Evolutionary conservation across 495 filamentous ascomycete species (phyloP).

Genomic region (Xylaria scruposa): DNA sequence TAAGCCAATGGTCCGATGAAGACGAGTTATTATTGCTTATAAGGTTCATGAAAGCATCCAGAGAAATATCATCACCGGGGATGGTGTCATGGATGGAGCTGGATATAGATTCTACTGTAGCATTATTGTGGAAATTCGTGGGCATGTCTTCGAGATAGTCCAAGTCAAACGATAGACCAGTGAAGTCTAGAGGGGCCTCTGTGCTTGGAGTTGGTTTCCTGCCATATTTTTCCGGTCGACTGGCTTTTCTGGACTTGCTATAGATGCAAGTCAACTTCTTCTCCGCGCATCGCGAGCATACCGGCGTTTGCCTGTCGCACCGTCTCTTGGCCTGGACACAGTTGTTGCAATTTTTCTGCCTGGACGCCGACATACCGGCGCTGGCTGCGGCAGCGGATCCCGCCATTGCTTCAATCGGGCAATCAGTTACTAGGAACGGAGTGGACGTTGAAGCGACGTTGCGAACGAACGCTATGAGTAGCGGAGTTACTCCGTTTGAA

Average conservation of each 20-base stretch:
- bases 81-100: neutral
- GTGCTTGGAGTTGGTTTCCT: slow-evolving; percentile 12
- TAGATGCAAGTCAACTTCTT: slow-evolving; percentile 40
- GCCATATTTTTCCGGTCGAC: neutral
- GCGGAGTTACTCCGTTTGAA: slow-evolving; percentile 14
- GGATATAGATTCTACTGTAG: neutral
- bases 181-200: slow-evolving; percentile 14
- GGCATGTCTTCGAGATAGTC: slow-evolving; percentile 19
- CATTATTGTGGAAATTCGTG: slow-evolving; percentile 6
- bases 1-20: slow-evolving; percentile 15
- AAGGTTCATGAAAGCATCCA: slow-evolving; percentile 12
- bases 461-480: neutral
- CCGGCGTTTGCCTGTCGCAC: slow-evolving; percentile 40
- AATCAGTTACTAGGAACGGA: neutral
- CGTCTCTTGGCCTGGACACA: slow-evolving; percentile 42
- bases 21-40: slow-evolving; percentile 1
- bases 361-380: slow-evolving; percentile 21
- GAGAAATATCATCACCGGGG: neutral
- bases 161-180: slow-evolving; percentile 22
- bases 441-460: neutral
- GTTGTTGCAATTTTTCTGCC: slow-evolving; percentile 45
- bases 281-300: slow-evolving; percentile 43
- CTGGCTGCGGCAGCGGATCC: neutral
- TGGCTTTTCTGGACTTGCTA: slow-evolving; percentile 14
- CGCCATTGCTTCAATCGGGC: neutral